Conservation (phyloP, 2,329 filamentous ascomycete species). For the Fusarium clavum region DNA sequence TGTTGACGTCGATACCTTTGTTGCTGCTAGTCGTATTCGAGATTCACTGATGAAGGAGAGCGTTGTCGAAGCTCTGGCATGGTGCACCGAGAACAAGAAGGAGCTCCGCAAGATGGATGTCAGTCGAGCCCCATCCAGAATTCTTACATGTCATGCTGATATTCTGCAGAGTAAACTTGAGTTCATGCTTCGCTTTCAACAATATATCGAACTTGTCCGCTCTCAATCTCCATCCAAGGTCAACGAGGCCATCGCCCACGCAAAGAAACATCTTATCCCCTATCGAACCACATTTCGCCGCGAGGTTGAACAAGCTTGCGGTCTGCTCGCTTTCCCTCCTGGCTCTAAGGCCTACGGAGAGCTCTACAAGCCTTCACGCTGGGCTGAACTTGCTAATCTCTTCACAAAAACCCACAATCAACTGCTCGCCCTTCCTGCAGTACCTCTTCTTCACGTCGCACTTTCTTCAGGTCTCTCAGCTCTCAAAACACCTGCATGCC, state of each 20-base stretch:
- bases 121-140: constrained; percentile 43
- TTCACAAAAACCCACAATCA: constrained; percentile 90
- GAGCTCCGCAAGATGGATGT: constrained; percentile 89
- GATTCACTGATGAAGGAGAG: constrained; percentile 76
- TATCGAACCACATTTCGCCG: constrained; percentile 75
- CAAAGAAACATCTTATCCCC: constrained; percentile 81
- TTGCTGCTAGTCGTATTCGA: constrained; percentile 82
- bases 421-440: constrained; percentile 83
- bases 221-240: constrained; percentile 72
- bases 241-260: constrained; percentile 82
- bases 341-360: constrained; percentile 57
- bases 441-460: constrained; percentile 89
- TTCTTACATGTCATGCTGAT: background rate
- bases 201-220: constrained; percentile 92
- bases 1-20: constrained; percentile 90
- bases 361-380: constrained; percentile 79
- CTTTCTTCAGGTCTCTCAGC: constrained; percentile 91
- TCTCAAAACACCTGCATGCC: constrained; percentile 94
- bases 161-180: constrained; percentile 81
- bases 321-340: constrained; percentile 80
- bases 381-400: constrained; percentile 79
- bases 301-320: constrained; percentile 79
- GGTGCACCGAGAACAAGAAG: constrained; percentile 95
- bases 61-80: constrained; percentile 82
- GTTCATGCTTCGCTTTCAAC: constrained; percentile 91